These are phyloP conservation scores for Colletotrichum sp. DNA, from an alignment of 2,329 filamentous ascomycete species.

Conservation along the genomic window DNA sequence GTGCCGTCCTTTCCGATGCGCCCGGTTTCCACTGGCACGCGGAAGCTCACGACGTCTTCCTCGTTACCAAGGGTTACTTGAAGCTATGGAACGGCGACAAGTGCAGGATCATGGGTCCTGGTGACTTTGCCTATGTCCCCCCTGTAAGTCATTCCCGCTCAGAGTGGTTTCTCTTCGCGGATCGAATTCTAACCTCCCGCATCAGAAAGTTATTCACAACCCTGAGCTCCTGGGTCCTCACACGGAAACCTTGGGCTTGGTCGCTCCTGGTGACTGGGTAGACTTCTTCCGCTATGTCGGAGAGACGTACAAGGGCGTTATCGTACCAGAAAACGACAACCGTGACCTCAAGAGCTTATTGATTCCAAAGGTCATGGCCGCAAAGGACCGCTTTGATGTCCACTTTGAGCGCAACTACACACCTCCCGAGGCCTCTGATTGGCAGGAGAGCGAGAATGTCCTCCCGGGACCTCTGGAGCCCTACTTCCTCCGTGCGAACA, in stretches of 20 bases:
- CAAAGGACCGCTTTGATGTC: conserved; percentile 60
- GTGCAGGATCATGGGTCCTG: conserved; percentile 55
- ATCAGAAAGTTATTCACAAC: conserved; percentile 55
- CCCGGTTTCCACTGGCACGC: conserved; percentile 62
- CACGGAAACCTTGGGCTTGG: conserved; percentile 57
- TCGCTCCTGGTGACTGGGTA: conserved; percentile 62
- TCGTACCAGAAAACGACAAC: conserved; percentile 56
- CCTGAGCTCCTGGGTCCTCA: conserved; percentile 58
- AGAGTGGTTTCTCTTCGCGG: background rate
- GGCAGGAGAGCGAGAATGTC: conserved; percentile 41
- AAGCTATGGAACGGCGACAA: conserved; percentile 64
- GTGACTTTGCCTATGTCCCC: conserved; percentile 63
- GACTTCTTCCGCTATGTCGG: conserved; percentile 64
- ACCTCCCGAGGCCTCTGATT: conserved; percentile 46
- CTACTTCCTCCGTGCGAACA: conserved; percentile 57
- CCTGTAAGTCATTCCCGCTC: conserved; percentile 41
- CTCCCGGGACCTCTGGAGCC: conserved; percentile 42
- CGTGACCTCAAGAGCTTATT: conserved; percentile 53
- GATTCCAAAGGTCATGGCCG: conserved; percentile 60
- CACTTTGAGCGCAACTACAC: conserved; percentile 53
- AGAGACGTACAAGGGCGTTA: conserved; percentile 52
- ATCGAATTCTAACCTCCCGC: background rate
- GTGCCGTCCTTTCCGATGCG: conserved; percentile 47
- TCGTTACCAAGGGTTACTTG: conserved; percentile 57
- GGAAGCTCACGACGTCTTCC: conserved; percentile 61